Evolutionary conservation across 805 yeast species (phyloP), one percentile per base, ranked within the genome.

Genomic region (Myxozyma neglecta): DNA sequence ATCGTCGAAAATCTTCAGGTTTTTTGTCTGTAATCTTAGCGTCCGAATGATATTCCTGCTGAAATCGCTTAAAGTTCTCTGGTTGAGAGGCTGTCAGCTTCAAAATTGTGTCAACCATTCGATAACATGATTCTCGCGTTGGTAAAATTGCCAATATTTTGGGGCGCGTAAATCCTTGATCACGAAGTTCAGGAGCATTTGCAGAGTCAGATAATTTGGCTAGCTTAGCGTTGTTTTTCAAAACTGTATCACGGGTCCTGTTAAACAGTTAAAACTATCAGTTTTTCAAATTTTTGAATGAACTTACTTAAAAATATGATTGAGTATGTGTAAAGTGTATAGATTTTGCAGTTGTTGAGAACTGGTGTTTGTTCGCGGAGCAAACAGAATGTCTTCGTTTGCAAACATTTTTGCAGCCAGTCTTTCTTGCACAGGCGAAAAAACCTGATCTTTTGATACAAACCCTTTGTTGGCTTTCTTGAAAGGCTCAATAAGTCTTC

Each of bases 111-210:
- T 82, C 81, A 20, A 92, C 85, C 16, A 90, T 79, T 61, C 85
- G 84, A 71, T 83, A 86, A 34, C 94, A 90, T 9, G 87, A 77
- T 67, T 90, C 82, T 70, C 97, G 82, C 0, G 97, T 90, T 11
- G 99, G 98, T 45, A 90, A 76, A 32, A 94, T 74, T 5, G 93
- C 83, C 59, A 94, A 76, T 1, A 88, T 91, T 70, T 91, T 92
- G 0, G 99, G 96, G 64, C 98, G 81, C 0, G 97, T 92, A 73
- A 90, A 94, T 35, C 99, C 98, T 74, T 94, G 98, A 73, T 94
- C 99, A 59, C 96, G 78, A 66, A 81, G 80, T 69, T 90, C 96
- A 76, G 60, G 76, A 3, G 72, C 69, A 36, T 66, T 63, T n/a
- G 67, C 69, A 3, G 63, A 59, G n/a, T 65, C 65, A 72, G 55